A percentile compares a stretch with the other conserved stretches of the same genome.
Conservation (phyloP, 176 grass and related monocot species). For the Zea mays region DNA sequence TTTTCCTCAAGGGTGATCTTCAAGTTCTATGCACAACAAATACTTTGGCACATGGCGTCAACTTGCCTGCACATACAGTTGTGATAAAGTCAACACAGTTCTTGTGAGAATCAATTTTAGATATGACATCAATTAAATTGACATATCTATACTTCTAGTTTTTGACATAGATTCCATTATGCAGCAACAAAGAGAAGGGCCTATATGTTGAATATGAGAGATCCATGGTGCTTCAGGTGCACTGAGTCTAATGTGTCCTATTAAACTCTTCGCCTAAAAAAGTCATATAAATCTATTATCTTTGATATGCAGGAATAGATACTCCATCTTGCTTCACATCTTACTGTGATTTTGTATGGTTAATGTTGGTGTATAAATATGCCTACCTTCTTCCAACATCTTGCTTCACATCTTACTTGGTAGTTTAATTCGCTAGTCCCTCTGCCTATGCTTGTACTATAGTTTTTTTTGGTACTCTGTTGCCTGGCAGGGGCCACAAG, state of each 20-base stretch:
- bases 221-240: conserved; percentile 88
- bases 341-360: neutral
- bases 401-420: conserved; percentile 18
- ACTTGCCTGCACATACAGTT: conserved; percentile 92
- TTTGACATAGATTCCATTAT: conserved; percentile 32
- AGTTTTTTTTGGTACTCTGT: neutral
- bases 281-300: conserved; percentile 3
- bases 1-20: conserved; percentile 93
- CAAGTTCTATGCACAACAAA: conserved; percentile 92
- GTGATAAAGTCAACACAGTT: conserved; percentile 95
- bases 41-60: conserved; percentile 93
- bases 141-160: conserved; percentile 14
- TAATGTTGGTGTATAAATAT: too few species aligned
- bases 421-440: neutral
- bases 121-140: conserved; percentile 25
- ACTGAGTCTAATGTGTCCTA: conserved; percentile 17
- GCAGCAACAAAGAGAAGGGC: conserved; percentile 93
- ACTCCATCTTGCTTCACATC: neutral
- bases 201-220: conserved; percentile 86
- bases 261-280: neutral
- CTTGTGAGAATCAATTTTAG: conserved; percentile 63
- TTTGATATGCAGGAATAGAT: conserved; percentile 29
- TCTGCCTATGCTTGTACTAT: neutral
- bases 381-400: neutral
- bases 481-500: neutral